These are phyloP conservation scores for Naganishia sp. DNA, from an alignment of 1,284 basidiomycete genomes.

Conservation along the genomic window DNA sequence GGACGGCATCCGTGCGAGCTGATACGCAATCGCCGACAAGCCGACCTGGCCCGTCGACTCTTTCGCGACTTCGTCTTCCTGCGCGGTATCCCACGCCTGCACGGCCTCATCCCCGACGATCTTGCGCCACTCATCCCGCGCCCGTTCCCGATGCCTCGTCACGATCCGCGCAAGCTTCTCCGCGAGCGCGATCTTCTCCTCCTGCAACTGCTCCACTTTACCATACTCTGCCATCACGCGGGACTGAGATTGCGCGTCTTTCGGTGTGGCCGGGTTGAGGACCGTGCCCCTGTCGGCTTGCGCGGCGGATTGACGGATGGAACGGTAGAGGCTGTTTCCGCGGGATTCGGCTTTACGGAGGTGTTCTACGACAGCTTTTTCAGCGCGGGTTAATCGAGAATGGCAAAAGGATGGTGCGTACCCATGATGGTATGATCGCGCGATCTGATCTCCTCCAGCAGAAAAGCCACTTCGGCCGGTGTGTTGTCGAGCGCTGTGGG, in stretches of 20 bases:
- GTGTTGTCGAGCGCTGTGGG: conserved; percentile 70
- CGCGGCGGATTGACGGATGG: conserved; percentile 5
- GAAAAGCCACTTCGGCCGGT: conserved; percentile 68
- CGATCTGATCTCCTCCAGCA: conserved; percentile 68
- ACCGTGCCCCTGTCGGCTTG: background rate
- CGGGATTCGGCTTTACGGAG: conserved; percentile 11
- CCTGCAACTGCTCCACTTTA: conserved; percentile 49
- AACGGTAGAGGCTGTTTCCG: conserved; percentile 3
- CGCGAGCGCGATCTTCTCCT: conserved; percentile 51
- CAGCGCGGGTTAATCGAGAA: background rate
- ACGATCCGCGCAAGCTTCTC: conserved; percentile 50
- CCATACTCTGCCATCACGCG: conserved; percentile 52
- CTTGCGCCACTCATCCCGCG: conserved; percentile 47
- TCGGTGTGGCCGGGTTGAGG: conserved; percentile 34
- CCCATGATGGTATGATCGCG: conserved; percentile 53
- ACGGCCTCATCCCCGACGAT: conserved; percentile 51
- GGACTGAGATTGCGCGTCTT: conserved; percentile 47
- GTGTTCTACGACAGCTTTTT: background rate
- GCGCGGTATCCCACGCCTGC: conserved; percentile 36
- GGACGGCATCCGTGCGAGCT: conserved; percentile 1
- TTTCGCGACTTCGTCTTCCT: conserved; percentile 6
- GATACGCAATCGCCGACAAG: conserved; percentile 10
- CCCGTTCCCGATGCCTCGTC: conserved; percentile 46
- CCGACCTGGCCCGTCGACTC: background rate
- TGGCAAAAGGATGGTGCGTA: conserved; percentile 32